Conservation (phyloP, 2,329 filamentous ascomycete species). For the Clarireedia homoeocarpa region DNA sequence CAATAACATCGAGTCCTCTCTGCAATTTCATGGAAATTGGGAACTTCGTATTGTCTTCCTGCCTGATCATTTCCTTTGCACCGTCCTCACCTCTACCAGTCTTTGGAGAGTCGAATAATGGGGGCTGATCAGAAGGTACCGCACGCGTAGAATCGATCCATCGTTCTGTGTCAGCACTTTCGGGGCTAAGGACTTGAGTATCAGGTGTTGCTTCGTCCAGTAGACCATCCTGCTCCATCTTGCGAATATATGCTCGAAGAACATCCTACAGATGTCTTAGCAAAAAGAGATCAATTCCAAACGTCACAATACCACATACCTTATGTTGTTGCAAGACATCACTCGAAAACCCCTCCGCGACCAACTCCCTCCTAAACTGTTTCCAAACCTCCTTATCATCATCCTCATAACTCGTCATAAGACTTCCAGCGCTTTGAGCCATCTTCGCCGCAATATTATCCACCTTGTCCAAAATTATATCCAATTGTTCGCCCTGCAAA, state of each 20-base stretch:
- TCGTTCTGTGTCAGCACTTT: constrained; percentile 16
- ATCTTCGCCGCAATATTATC: constrained; percentile 48
- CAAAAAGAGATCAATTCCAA: not conserved
- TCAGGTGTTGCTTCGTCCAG: constrained; percentile 38
- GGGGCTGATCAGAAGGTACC: constrained; percentile 9
- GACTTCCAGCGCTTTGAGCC: constrained; percentile 34
- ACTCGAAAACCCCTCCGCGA: constrained; percentile 49
- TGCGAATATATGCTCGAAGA: constrained; percentile 52
- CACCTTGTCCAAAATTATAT: constrained; percentile 52
- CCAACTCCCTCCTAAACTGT: constrained; percentile 49
- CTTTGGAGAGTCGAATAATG: constrained; percentile 20
- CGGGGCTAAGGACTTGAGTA: constrained; percentile 24
- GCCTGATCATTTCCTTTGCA: constrained; percentile 22
- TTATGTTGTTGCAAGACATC: constrained; percentile 49
- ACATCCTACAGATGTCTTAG: constrained; percentile 39
- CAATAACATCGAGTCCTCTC: constrained; percentile 18
- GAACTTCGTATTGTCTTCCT: constrained; percentile 29
- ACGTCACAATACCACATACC: constrained; percentile 32
- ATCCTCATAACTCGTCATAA: constrained; percentile 30
- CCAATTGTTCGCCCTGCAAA: constrained; percentile 32
- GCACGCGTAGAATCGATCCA: constrained; percentile 20
- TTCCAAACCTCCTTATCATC: constrained; percentile 49
- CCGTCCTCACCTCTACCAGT: constrained; percentile 14
- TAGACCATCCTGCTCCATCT: constrained; percentile 48
- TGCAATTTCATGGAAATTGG: constrained; percentile 25